phyloP scores from a whole-genome alignment of 257 asterid species.

The Solanum habrochaites region DNA sequence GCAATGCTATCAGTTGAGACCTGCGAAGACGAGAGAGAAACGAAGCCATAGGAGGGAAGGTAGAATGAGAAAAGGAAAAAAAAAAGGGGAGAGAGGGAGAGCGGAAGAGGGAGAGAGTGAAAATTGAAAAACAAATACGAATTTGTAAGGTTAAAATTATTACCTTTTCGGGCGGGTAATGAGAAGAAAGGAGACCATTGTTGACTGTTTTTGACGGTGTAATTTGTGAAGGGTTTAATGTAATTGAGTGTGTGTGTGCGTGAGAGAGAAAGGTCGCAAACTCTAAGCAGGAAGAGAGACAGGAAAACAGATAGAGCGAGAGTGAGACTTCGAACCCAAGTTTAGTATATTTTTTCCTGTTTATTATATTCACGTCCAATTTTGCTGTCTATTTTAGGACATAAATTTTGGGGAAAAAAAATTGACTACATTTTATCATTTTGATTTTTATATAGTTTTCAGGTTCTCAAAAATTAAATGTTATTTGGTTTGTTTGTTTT shows the following conservation, averaged over 20 bases:
- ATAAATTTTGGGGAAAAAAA: not conserved
- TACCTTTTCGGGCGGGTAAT: not conserved
- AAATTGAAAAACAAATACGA: not conserved
- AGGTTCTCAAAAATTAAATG: not conserved
- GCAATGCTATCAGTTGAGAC: constrained; percentile 7
- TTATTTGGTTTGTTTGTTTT: too few relatives aligned
- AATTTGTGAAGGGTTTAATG: not conserved
- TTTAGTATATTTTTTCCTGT: not conserved
- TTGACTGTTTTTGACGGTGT: not conserved
- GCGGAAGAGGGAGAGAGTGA: not conserved
- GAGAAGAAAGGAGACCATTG: not conserved
- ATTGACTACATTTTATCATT: too few relatives aligned
- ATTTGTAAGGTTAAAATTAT: not conserved
- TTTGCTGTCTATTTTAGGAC: not conserved
- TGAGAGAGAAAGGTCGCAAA: not conserved
- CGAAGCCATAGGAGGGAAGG: constrained; percentile 24
- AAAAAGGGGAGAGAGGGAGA: too few relatives aligned
- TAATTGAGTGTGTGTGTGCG: not conserved
- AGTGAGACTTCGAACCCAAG: not conserved
- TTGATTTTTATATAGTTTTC: too few relatives aligned
- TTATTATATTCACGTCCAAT: not conserved
- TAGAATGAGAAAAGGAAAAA: not conserved
- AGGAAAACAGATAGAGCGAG: not conserved
- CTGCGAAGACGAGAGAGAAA: constrained; percentile 38
- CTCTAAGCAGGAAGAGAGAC: not conserved